Evolutionary conservation across 1,284 basidiomycete species (phyloP), one percentile per base, ranked within the genome.

Genomic region (Hemileia vastatrix): DNA sequence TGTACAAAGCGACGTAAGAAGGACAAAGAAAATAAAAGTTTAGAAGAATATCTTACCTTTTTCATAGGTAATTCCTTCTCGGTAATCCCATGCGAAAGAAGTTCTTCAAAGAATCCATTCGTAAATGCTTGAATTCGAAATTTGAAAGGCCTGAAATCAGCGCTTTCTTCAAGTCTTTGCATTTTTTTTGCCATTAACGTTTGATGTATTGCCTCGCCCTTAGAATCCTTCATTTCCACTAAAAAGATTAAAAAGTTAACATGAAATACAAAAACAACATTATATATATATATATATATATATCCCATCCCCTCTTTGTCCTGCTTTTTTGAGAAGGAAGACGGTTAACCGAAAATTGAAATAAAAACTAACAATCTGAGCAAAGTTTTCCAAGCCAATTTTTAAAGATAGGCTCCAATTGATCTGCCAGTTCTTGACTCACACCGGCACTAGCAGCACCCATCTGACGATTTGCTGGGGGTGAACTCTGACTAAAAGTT

Each of bases 121-220:
- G 94, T 97, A 78, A 99, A 99, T 0, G 95, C 94, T 76, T 94
- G 90, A 70, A 99, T 98, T 59, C 95, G 85, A 79, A 98, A 98
- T 77, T 97, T 97, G 85, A 99, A 98, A 18, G 95, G 94, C 27
- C 94, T 84, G 78, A 94, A 99, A 77, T 97, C 94, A 51, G 86
- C 85, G 51, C 89, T 92, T 78, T 97, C 93, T 76, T 94, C 92
- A 60, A 96, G 80, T 53, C 89, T 84, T 70, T 90, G 87, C 93
- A 96, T 95, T 80, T 95, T 95, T 65, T 78, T 78, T 1, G 93
- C 88, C 95, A 97, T 98, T 69, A 98, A 81, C 45, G 92, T 92
- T 78, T 99, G 95, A 76, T 99, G 95, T 61, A 99, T 90, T 52
- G 88, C 86, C 76, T 99, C 94, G 63, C 95, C 95, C 76, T 96